Base-by-base conservation (phyloP, 2,329 filamentous ascomycete genomes). In the Fusarium brevicatenulatum region DNA sequence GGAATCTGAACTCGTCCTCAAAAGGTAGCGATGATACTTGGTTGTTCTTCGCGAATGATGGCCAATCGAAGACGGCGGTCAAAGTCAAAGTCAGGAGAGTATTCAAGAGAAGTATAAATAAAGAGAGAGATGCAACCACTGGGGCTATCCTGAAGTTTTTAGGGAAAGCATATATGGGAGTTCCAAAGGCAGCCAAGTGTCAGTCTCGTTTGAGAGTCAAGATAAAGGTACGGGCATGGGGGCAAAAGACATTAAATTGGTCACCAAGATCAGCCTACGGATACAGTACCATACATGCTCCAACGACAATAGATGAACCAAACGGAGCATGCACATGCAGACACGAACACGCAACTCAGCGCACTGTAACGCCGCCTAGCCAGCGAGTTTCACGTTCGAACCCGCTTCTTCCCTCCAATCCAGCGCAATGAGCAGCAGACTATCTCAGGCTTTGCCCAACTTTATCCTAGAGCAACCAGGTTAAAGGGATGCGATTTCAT, bases 361-460 rank as follows among this genome's bases (percentile, higher is more conserved):
- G 62, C 72, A 66, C 55, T 64, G 40, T 72, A 63, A 62, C 55
- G 43, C 66, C 56, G 63, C 46, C 66, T 60, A 44, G 46, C 56
- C 52, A 58, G 56, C 56, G 64, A 74, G 72, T 76, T 77, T 75
- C 64, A 61, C 63, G 63, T 43, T 61, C 49, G 64, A 76, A 69
- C 60, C 73, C 73, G 75, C 75, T 77, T 65, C 65, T 69, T 68
- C 69, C 63, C 65, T 68, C 75, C 75, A 76, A 76, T 77, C 74
- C 75, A 72, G 57, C 69, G 52, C 47, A 46, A 49, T 60, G 56
- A 61, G 47, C 47, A 61, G 55, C 63, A 74, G 56, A 59, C 59
- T 58, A 44, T 65, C 71, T 60, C 50, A 55, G 40, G 28, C 65
- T 63, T 52, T 49, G 64, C 43, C 54, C 49, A 63, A 57, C 55